Evolutionary conservation across 148 eudicot genomes (phyloP).

Genomic region (Rhododendron ovatum): DNA sequence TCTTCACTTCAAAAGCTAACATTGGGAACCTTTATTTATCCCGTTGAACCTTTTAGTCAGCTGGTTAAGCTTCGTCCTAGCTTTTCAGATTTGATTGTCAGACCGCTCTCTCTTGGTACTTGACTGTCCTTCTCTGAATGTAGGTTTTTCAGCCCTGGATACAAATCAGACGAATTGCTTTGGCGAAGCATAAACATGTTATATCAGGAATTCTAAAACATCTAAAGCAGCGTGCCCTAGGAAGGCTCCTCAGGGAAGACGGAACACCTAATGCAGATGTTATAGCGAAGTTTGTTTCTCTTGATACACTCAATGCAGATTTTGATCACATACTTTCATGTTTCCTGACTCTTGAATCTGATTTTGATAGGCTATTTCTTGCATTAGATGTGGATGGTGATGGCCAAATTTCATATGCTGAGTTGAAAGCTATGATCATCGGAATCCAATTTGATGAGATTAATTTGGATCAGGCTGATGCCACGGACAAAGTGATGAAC

Average conservation of each 20-base stretch:
- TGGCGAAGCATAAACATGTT: slow-evolving; percentile 58
- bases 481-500: slow-evolving; percentile 51
- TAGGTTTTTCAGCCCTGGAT: slow-evolving; percentile 89
- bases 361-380: slow-evolving; percentile 52
- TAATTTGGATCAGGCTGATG: slow-evolving; percentile 39
- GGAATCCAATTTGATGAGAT: slow-evolving; percentile 68
- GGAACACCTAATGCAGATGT: slow-evolving; percentile 45
- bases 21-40: background rate
- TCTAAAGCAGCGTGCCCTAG: slow-evolving; percentile 47
- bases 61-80: background rate
- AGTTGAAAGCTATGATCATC: slow-evolving; percentile 62
- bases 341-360: slow-evolving; percentile 6
- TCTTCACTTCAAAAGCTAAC: background rate
- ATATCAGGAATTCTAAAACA: slow-evolving; percentile 61
- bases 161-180: slow-evolving; percentile 51
- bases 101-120: background rate
- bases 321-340: background rate
- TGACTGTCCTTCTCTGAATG: background rate
- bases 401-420: slow-evolving; percentile 41
- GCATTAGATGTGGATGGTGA: slow-evolving; percentile 48
- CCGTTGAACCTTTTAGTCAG: background rate
- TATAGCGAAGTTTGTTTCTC: slow-evolving; percentile 33
- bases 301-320: background rate
- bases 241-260: slow-evolving; percentile 44
- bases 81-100: background rate